phyloP scores from a whole-genome alignment of 2,329 filamentous ascomycete species.

The Tolypocladium ophioglossoides region DNA sequence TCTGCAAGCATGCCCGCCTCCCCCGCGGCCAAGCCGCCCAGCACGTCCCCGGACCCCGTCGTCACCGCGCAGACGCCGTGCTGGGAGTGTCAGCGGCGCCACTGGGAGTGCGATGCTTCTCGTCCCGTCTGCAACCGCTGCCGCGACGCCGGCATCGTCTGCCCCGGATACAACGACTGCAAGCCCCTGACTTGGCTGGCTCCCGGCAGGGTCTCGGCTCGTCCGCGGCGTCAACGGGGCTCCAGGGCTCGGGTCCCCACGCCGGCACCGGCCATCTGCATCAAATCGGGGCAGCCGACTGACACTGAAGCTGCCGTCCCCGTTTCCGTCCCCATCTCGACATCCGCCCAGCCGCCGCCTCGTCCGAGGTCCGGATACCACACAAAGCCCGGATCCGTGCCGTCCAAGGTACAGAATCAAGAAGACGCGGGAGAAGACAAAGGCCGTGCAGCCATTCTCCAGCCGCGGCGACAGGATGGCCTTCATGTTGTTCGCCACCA shows the following conservation, averaged over 20 bases:
- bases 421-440: not conserved
- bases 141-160: constrained; percentile 18
- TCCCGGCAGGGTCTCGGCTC: constrained; percentile 23
- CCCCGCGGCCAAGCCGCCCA: not conserved
- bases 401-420: not conserved
- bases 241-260: not conserved
- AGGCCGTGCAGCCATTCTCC: not conserved
- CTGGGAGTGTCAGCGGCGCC: constrained; percentile 31
- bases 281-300: not conserved
- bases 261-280: not conserved
- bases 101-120: constrained; percentile 27
- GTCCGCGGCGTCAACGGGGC: constrained; percentile 8
- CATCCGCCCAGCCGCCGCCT: not conserved
- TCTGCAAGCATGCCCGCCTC: not conserved
- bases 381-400: not conserved
- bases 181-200: constrained; percentile 28
- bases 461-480: not conserved
- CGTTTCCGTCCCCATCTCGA: not conserved
- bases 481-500: not conserved
- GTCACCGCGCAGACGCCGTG: constrained; percentile 16
- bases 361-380: not conserved
- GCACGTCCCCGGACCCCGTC: not conserved
- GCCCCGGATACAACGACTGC: constrained; percentile 27
- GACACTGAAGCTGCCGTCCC: not conserved
- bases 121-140: constrained; percentile 27